A percentile compares a stretch with the other conserved stretches of the same genome.
Evolutionary conservation across 2,329 filamentous ascomycete species (phyloP).

Genomic region (Chaetomium olivaceum): DNA sequence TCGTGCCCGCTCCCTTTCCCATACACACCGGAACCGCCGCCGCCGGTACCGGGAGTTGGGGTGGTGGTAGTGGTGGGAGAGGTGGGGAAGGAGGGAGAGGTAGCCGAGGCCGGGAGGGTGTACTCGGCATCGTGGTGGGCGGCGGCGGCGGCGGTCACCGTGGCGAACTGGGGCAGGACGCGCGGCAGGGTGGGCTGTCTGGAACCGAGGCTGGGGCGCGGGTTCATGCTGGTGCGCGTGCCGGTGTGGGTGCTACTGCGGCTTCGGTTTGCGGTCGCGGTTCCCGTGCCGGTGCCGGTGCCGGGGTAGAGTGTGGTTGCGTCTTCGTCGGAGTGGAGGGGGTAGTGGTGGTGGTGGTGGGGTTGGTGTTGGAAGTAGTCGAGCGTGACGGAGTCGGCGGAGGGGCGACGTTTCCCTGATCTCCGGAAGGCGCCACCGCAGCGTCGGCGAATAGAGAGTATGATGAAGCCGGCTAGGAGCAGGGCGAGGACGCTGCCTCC

Average conservation of each 20-base stretch:
- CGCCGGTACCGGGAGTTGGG: too few species aligned
- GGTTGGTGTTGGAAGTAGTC: not conserved
- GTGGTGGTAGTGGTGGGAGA: not conserved
- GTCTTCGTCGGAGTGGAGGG: slow-evolving; percentile 6
- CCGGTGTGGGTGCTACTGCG: not conserved
- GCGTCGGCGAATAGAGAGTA: slow-evolving; percentile 29
- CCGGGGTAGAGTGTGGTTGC: not conserved
- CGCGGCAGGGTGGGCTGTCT: slow-evolving; percentile 24
- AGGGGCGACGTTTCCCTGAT: not conserved
- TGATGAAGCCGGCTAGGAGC: slow-evolving; percentile 24
- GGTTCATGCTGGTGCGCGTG: not conserved
- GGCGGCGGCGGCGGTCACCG: slow-evolving; percentile 9
- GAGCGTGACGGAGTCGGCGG: not conserved
- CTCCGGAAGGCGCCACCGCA: not conserved
- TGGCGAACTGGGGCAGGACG: slow-evolving; percentile 24
- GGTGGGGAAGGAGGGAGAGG: not conserved
- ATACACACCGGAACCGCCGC: too few species aligned
- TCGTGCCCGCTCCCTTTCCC: too few species aligned
- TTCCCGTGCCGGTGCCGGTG: not conserved
- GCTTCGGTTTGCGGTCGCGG: not conserved
- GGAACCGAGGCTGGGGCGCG: not conserved
- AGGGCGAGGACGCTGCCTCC: slow-evolving; percentile 24
- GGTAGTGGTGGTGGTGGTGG: slow-evolving; percentile 8
- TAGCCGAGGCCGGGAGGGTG: not conserved
- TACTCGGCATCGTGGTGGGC: slow-evolving; percentile 27